Base-by-base conservation (phyloP, 768 basidiomycete species). In the Serendipita vermifera region DNA sequence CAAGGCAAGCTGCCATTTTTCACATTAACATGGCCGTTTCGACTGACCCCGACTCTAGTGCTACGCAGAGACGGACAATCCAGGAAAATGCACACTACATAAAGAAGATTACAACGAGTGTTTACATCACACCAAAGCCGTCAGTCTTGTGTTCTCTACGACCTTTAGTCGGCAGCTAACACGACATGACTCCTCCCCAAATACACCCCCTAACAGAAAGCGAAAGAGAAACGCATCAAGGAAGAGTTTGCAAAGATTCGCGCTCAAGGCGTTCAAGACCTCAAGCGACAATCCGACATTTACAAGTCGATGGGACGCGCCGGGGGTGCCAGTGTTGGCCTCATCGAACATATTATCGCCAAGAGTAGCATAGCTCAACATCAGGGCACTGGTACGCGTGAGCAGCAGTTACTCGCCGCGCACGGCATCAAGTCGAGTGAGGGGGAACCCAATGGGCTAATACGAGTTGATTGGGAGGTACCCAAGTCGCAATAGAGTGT, bases 51-150 rank as follows among this genome's bases (percentile, higher is more conserved):
- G 3, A 32, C 24, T 29, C 38, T 59, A 93, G 87, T 97, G 92
- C 70, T 96, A 93, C 66, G 83, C 85, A 3, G 74, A 78, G 57
- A 78, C 90, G 35, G 86, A 91, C 63, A 72, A 72, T 41, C 91
- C 92, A 0, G 68, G 69, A 48, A 73, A 85, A 63, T 97, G 93
- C 68, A 73, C 74, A 14, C 69, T 76, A 14, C 81, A 80, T 59
- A 79, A 78, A 53, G 85, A 85, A 60, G 92, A 94, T 69, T 97
- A 97, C 70, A 65, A 93, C 56, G 90, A 93, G 67, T 96, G 93
- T 68, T 70, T 97, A 57, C 91, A 94, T 67, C 81, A 83, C 65
- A 80, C 78, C 26, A 85, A 92, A 70, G 89, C 91, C 81, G 93
- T 90, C 60, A 64, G 79, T 65, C 6, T 27, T 35, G 15, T n/a